A percentile compares a stretch with the other conserved stretches of the same genome.
Evolutionary conservation across 2,329 filamentous ascomycete species (phyloP).

Genomic region (Elsinoe ampelina): DNA sequence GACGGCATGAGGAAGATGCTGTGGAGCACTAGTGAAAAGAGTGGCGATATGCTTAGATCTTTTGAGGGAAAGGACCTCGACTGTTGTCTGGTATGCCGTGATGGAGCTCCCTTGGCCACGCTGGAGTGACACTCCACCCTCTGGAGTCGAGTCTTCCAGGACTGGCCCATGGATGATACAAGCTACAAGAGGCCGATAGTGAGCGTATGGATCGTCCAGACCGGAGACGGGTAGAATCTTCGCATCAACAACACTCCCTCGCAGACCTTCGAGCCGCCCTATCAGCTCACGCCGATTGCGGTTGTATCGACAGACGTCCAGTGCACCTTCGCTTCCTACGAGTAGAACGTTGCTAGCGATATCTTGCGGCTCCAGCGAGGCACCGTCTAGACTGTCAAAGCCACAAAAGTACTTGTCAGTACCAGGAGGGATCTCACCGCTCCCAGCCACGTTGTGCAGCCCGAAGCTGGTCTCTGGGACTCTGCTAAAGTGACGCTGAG

Average conservation of each 20-base stretch:
- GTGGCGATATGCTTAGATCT: slow-evolving; percentile 63
- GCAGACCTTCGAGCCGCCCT: slow-evolving; percentile 63
- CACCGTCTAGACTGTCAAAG: slow-evolving; percentile 58
- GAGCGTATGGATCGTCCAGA: slow-evolving; percentile 42
- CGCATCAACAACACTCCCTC: slow-evolving; percentile 70
- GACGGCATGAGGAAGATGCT: slow-evolving; percentile 48
- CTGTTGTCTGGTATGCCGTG: slow-evolving; percentile 70
- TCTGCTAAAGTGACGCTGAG: slow-evolving; percentile 27
- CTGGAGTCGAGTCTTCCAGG: slow-evolving; percentile 36
- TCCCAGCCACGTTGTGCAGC: slow-evolving; percentile 27
- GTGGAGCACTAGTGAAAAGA: slow-evolving; percentile 60
- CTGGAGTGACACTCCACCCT: slow-evolving; percentile 18
- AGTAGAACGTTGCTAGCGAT: slow-evolving; percentile 53
- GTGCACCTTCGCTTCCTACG: slow-evolving; percentile 67
- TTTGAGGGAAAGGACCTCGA: slow-evolving; percentile 78
- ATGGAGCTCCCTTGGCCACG: slow-evolving; percentile 25
- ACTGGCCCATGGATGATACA: slow-evolving; percentile 72
- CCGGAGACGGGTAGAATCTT: slow-evolving; percentile 69
- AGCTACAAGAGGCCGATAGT: slow-evolving; percentile 63
- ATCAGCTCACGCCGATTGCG: slow-evolving; percentile 62
- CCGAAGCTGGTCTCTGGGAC: slow-evolving; percentile 24
- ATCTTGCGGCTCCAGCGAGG: slow-evolving; percentile 38
- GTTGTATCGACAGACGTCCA: slow-evolving; percentile 66
- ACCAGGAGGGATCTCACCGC: slow-evolving; percentile 17
- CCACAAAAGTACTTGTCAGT: slow-evolving; percentile 65